Evolutionary conservation across 2,329 filamentous ascomycete genomes (phyloP).

Genomic region (Penicillium digitatum): DNA sequence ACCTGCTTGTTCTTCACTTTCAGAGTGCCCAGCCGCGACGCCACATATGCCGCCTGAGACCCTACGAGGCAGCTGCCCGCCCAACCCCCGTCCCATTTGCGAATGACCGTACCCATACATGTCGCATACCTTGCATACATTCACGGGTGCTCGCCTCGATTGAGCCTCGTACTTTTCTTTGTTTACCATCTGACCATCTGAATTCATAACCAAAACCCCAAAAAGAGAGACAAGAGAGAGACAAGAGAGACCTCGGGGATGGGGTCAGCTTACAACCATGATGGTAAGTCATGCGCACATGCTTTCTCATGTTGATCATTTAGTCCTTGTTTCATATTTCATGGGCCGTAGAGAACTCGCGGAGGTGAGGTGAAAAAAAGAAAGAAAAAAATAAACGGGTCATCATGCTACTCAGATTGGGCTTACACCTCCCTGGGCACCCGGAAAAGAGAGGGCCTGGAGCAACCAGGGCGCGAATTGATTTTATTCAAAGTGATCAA

Average conservation of each 20-base stretch:
- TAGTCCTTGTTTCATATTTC: constrained; percentile 19
- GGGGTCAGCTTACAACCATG: constrained; percentile 35
- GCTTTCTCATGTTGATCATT: constrained; percentile 5
- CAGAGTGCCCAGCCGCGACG: constrained; percentile 13
- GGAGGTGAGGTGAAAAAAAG: background rate
- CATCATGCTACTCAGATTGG: background rate
- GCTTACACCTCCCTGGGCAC: background rate
- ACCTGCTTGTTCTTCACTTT: constrained; percentile 9
- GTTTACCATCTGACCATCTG: background rate
- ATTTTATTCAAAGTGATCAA: background rate
- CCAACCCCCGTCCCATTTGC: constrained; percentile 21
- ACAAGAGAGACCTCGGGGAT: constrained; percentile 21
- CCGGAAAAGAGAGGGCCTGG: background rate
- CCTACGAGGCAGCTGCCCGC: constrained; percentile 35
- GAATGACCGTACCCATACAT: constrained; percentile 24
- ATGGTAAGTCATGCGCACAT: constrained; percentile 37
- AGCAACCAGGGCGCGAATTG: background rate
- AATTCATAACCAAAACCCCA: background rate
- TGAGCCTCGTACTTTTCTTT: constrained; percentile 21
- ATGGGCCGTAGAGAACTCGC: constrained; percentile 7
- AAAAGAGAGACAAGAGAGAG: background rate
- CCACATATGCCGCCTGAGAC: constrained; percentile 33
- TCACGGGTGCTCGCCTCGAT: constrained; percentile 17
- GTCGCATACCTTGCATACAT: constrained; percentile 11
- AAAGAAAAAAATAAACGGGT: background rate